Base-by-base conservation (phyloP, 2,329 filamentous ascomycete species). In the Verticillium zaregamsianum region DNA sequence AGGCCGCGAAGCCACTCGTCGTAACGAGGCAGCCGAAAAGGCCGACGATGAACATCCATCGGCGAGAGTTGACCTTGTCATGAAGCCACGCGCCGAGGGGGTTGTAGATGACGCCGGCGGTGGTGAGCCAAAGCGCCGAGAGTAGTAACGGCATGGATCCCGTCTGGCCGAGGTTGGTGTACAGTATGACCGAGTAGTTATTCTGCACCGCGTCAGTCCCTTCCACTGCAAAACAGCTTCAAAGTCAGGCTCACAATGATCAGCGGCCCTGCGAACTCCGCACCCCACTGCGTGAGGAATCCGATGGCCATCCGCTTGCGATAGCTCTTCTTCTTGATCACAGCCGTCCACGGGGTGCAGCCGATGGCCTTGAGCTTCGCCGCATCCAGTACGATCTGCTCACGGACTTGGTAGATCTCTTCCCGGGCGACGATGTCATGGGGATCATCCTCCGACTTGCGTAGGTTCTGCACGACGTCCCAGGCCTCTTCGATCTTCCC, bases 201-300 rank as follows among this genome's bases (percentile, higher is more conserved):
- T 82, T 82, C 79, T 80, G 31, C 9, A 17, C 8, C 17, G 5
- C 7, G 54, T 57, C 23, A 52, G 40, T 35, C 35, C 55, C 5
- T 6, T 31, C 9, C 9, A 49, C 20, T 57, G 12, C n/a, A 54
- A 11, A 25, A 4, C 2, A 55, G 32, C 15, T 60, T n/a, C 4
- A 3, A 25, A 20, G 2, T 20, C 52, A 5, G 15, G 74, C 79
- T 68, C 61, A 81, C 79, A 60, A 83, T 82, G 17, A 83, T 79
- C 1, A 83, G 71, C 12, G 80, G 79, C 0, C 81, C 81, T n/a
- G 76, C 79, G 66, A 82, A 83, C 59, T 83, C 80, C 2, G 80
- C 80, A 25, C 80, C 80, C 79, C 80, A 83, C 65, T 82, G 81
- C 0, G 80, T 83, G 39, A 83, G 69, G 63, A 83, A 83, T 0